These are phyloP conservation scores for Nannizziopsis arthrosporioides DNA, from an alignment of 2,329 filamentous ascomycete species.

Conservation along the genomic window DNA sequence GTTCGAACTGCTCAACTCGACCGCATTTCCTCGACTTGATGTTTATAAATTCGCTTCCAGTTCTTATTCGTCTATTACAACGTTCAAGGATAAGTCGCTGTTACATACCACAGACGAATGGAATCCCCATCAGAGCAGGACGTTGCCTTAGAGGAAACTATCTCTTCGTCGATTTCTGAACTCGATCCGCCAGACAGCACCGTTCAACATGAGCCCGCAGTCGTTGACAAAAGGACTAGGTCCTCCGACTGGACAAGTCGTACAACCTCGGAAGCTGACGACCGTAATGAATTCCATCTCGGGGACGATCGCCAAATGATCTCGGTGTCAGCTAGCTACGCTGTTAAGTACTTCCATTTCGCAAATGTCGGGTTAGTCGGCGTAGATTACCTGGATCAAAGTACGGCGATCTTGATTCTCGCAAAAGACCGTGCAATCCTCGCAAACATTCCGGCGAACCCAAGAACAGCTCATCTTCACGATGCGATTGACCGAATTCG, in stretches of 20 bases:
- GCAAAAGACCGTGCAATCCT: neutral
- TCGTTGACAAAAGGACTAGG: neutral
- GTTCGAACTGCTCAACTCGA: too few species aligned
- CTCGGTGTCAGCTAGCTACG: conserved; percentile 2
- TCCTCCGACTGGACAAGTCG: neutral
- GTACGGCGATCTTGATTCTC: neutral
- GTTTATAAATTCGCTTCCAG: too few species aligned
- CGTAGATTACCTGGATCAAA: conserved; percentile 1
- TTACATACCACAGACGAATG: too few species aligned
- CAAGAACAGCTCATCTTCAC: neutral
- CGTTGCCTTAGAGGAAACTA: too few species aligned
- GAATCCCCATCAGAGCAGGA: too few species aligned
- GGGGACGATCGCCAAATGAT: neutral
- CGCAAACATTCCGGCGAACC: conserved; percentile 4
- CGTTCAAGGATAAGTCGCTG: too few species aligned
- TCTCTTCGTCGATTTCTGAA: too few species aligned
- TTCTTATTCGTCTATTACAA: too few species aligned
- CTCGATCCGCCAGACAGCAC: too few species aligned
- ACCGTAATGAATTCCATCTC: neutral
- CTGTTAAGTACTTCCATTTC: conserved; percentile 1
- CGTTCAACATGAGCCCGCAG: too few species aligned
- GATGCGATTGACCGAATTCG: neutral
- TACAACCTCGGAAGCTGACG: neutral
- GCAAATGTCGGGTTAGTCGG: neutral
- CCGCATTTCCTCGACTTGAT: too few species aligned